Percentiles rank a stretch among this genome's conserved stretches.
Evolutionary conservation across 139 green algal species (phyloP).

Genomic region (Deuterostichococcus epilithicus): DNA sequence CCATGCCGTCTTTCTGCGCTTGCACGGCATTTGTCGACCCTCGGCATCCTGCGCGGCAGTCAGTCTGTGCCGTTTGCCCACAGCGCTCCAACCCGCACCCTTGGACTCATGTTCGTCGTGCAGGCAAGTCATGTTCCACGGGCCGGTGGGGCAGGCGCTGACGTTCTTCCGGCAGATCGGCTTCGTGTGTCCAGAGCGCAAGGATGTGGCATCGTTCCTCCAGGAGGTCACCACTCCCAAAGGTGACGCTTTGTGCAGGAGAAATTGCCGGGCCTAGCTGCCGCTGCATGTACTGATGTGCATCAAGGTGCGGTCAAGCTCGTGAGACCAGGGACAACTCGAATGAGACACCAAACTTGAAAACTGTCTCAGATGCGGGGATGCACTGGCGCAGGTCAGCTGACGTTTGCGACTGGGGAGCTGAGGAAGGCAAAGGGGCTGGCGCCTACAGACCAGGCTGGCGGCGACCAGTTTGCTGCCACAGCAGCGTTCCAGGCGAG

Average conservation of each 20-base stretch:
- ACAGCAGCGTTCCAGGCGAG: neutral
- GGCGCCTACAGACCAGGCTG: neutral
- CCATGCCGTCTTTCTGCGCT: neutral
- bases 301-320: neutral
- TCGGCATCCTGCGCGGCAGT: neutral
- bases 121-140: slow-evolving; percentile 25
- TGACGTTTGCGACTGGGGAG: slow-evolving; percentile 29
- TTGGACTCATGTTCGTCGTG: neutral
- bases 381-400: slow-evolving; percentile 28
- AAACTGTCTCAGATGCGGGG: neutral
- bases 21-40: neutral
- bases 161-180: slow-evolving; percentile 58
- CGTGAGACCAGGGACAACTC: neutral
- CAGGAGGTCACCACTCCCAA: slow-evolving; percentile 60
- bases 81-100: neutral
- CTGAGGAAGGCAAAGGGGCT: slow-evolving; percentile 7
- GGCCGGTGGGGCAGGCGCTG: slow-evolving; percentile 49
- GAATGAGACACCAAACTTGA: neutral
- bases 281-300: neutral
- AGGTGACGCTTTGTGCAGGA: slow-evolving; percentile 19
- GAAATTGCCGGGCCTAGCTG: neutral
- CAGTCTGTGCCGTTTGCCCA: neutral
- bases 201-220: slow-evolving; percentile 69
- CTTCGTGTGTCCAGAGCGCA: slow-evolving; percentile 62
- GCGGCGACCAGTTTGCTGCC: neutral